Conservation (phyloP, 306 rosid genomes). For the Quercus alba region DNA sequence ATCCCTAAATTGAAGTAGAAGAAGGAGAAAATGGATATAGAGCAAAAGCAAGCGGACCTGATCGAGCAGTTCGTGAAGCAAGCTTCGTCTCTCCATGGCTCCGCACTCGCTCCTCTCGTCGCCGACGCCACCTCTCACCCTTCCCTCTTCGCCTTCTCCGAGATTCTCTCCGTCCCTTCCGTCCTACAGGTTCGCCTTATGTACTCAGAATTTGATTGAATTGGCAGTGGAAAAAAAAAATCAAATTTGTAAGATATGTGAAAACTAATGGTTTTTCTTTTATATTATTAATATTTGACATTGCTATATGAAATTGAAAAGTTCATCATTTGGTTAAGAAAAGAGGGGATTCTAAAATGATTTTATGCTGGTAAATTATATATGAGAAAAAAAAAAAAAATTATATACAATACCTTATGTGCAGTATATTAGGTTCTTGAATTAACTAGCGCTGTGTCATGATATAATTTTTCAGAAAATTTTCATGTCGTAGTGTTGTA, state of each 20-base stretch:
- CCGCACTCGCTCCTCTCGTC: conserved; percentile 50
- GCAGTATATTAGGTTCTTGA: no score
- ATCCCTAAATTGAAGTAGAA: neutral
- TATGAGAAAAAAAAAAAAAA: no score
- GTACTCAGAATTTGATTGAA: no score
- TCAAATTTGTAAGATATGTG: no score
- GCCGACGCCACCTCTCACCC: conserved; percentile 83
- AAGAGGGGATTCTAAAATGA: neutral
- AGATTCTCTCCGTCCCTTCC: conserved; percentile 75
- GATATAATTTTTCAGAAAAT: no score
- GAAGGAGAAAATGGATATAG: conserved; percentile 63
- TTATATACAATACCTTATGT: no score
- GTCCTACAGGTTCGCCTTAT: conserved; percentile 52
- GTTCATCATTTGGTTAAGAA: neutral
- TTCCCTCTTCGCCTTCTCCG: conserved; percentile 85
- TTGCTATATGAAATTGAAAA: neutral
- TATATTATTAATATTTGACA: neutral
- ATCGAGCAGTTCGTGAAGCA: conserved; percentile 78
- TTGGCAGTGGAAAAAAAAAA: no score
- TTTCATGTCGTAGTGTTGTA: no score
- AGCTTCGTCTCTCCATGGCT: conserved; percentile 50
- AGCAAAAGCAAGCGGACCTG: conserved; percentile 76
- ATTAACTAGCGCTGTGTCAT: no score
- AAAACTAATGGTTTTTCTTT: neutral
- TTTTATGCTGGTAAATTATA: neutral